Evolutionary conservation across 2,329 filamentous ascomycete genomes (phyloP).

Genomic region (Xylaria sp.): DNA sequence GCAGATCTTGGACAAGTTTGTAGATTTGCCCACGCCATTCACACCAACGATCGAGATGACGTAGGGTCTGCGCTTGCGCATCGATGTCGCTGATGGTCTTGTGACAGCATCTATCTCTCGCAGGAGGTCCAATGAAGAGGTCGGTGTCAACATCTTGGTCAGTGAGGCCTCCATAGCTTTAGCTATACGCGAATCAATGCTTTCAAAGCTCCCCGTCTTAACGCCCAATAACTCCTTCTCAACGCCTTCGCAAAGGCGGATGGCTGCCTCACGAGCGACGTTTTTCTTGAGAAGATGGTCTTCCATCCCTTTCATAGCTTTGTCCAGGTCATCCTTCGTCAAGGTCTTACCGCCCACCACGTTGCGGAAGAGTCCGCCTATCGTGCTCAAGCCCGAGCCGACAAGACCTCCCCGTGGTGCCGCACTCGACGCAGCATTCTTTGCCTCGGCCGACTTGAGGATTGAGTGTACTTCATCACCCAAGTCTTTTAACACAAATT

Average conservation of each 20-base stretch:
- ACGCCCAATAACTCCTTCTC: conserved; percentile 89
- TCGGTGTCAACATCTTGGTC: conserved; percentile 94
- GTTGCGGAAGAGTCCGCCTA: conserved; percentile 91
- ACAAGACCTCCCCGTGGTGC: conserved; percentile 72
- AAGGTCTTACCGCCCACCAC: conserved; percentile 94
- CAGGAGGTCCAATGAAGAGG: conserved; percentile 91
- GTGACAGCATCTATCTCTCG: conserved; percentile 88
- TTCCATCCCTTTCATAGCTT: conserved; percentile 95
- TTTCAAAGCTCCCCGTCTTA: conserved; percentile 93
- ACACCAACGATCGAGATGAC: conserved; percentile 98
- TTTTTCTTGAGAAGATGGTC: conserved; percentile 96
- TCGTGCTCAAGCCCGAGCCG: conserved; percentile 80
- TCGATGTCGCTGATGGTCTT: conserved; percentile 70
- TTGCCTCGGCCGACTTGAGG: conserved; percentile 79
- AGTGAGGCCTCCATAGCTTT: conserved; percentile 91
- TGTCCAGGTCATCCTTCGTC: conserved; percentile 87
- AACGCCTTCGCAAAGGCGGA: conserved; percentile 90
- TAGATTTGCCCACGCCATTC: conserved; percentile 98
- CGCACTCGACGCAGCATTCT: conserved; percentile 58
- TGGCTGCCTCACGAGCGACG: conserved; percentile 91
- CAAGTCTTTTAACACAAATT: conserved; percentile 92
- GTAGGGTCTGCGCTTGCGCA: conserved; percentile 79
- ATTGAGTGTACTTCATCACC: conserved; percentile 95
- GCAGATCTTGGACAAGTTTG: conserved; percentile 96
- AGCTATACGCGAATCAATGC: conserved; percentile 83